Percentiles rank a stretch among this genome's conserved stretches.
phyloP scores from a whole-genome alignment of 108 stramenopile genomes.

The Nannochloropsis oceanica region DNA sequence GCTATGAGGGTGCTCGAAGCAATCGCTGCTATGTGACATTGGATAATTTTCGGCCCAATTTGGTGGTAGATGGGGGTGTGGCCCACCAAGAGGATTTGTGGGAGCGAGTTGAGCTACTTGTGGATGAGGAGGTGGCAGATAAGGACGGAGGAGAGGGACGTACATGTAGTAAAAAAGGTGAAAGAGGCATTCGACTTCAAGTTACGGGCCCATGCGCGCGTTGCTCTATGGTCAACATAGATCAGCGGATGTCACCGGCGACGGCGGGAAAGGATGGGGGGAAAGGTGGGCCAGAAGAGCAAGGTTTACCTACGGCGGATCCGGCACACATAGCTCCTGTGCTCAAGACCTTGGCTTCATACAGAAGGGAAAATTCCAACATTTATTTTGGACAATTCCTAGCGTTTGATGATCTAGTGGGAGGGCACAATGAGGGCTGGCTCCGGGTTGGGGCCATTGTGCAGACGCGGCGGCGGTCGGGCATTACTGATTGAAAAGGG shows the following conservation, averaged over 20 bases:
- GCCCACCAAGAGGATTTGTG: slow-evolving; percentile 27
- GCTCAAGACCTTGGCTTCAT: slow-evolving; percentile 11
- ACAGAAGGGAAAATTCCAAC: slow-evolving; percentile 16
- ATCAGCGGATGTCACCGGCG: not conserved
- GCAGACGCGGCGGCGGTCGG: not conserved
- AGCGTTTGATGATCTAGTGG: not conserved
- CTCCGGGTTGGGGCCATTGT: not conserved
- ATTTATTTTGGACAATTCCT: slow-evolving; percentile 26
- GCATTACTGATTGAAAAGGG: not conserved
- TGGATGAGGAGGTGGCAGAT: not conserved
- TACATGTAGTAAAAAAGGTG: not conserved
- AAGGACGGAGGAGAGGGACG: not conserved
- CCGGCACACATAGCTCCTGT: not conserved
- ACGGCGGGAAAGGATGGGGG: not conserved
- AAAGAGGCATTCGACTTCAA: not conserved
- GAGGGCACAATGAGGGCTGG: not conserved
- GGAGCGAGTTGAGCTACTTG: slow-evolving; percentile 1
- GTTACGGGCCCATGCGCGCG: not conserved
- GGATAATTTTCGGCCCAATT: slow-evolving; percentile 25
- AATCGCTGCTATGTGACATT: slow-evolving; percentile 1
- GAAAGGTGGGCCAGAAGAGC: not conserved
- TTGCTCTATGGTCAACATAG: slow-evolving; percentile 28
- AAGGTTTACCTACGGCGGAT: not conserved
- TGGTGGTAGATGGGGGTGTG: slow-evolving; percentile 18
- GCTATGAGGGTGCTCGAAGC: not conserved